A percentile compares a stretch with the other conserved stretches of the same genome.
These are phyloP conservation scores for Lepiota venenata DNA, from an alignment of 768 basidiomycete species.

Conservation along the genomic window DNA sequence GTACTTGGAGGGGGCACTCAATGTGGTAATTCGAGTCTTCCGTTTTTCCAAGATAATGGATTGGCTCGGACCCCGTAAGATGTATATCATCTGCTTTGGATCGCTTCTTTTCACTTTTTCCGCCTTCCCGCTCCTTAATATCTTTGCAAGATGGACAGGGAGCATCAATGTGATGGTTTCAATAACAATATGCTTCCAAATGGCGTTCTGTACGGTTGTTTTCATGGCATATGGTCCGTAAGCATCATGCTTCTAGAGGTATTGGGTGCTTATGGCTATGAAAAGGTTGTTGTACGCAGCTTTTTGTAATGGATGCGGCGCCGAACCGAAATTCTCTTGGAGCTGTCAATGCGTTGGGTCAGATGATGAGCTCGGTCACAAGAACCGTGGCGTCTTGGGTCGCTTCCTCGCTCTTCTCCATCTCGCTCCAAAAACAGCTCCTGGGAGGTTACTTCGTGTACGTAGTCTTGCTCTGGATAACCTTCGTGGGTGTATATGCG, in stretches of 20 bases:
- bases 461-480: constrained; percentile 25
- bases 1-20: constrained; percentile 47
- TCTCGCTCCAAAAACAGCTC: constrained; percentile 46
- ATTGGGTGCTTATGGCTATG: not conserved
- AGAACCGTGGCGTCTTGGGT: constrained; percentile 49
- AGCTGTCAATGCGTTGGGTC: constrained; percentile 15
- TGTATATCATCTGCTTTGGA: constrained; percentile 28
- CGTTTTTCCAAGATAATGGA: constrained; percentile 43
- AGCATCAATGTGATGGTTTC: constrained; percentile 2
- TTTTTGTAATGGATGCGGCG: constrained; percentile 9
- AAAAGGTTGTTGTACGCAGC: constrained; percentile 5
- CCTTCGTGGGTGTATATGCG: constrained; percentile 6
- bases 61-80: constrained; percentile 42
- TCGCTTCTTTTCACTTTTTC: constrained; percentile 15
- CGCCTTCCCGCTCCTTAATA: constrained; percentile 12
- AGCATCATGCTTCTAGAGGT: not conserved
- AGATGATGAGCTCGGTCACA: constrained; percentile 34
- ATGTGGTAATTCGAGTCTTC: constrained; percentile 47
- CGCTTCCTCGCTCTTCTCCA: constrained; percentile 57
- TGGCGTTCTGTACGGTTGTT: constrained; percentile 2
- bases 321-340: constrained; percentile 9
- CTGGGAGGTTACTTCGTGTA: constrained; percentile 53
- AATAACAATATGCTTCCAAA: constrained; percentile 2
- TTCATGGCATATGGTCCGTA: constrained; percentile 10
- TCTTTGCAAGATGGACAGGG: not conserved